Percentiles rank a stretch among this genome's conserved stretches.
These are phyloP conservation scores for Monascus ruber DNA, from an alignment of 2,329 filamentous ascomycete genomes.

Conservation along the genomic window DNA sequence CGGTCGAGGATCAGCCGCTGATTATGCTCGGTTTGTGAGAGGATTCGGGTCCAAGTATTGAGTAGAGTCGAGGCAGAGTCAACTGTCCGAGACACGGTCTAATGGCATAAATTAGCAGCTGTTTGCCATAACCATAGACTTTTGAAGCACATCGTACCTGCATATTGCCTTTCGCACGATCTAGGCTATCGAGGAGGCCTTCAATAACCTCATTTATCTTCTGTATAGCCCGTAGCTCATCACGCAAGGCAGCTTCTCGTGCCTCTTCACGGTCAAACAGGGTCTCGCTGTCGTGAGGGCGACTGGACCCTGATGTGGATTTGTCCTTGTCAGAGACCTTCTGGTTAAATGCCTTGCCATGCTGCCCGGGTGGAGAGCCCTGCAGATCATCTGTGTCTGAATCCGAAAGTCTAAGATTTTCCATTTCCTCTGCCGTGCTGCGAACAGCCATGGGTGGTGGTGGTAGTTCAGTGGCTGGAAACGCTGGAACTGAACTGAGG, in stretches of 20 bases:
- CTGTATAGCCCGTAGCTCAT: slow-evolving; percentile 70
- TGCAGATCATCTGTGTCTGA: slow-evolving; percentile 48
- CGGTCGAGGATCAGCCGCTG: slow-evolving; percentile 83
- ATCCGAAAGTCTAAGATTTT: slow-evolving; percentile 42
- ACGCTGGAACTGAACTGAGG: background rate
- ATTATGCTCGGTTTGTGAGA: slow-evolving; percentile 96
- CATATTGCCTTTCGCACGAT: slow-evolving; percentile 39
- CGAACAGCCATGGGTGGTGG: slow-evolving; percentile 18
- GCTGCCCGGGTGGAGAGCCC: slow-evolving; percentile 42
- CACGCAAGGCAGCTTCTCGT: slow-evolving; percentile 61
- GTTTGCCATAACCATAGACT: background rate
- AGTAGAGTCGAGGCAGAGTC: slow-evolving; percentile 78
- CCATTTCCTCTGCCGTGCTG: slow-evolving; percentile 37
- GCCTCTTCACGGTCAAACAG: slow-evolving; percentile 54
- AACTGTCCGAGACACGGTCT: slow-evolving; percentile 80
- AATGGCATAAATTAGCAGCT: background rate
- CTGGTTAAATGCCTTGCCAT: slow-evolving; percentile 20
- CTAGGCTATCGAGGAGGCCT: slow-evolving; percentile 34
- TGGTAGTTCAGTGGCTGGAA: background rate
- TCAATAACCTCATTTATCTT: slow-evolving; percentile 85
- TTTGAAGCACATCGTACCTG: slow-evolving; percentile 23
- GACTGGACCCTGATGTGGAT: slow-evolving; percentile 15
- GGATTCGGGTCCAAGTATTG: slow-evolving; percentile 89
- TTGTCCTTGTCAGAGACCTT: slow-evolving; percentile 28
- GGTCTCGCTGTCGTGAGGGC: slow-evolving; percentile 37